A percentile compares a stretch with the other conserved stretches of the same genome.
phyloP scores from a whole-genome alignment of 495 filamentous ascomycete genomes.

The Hypomontagnella monticulosa region DNA sequence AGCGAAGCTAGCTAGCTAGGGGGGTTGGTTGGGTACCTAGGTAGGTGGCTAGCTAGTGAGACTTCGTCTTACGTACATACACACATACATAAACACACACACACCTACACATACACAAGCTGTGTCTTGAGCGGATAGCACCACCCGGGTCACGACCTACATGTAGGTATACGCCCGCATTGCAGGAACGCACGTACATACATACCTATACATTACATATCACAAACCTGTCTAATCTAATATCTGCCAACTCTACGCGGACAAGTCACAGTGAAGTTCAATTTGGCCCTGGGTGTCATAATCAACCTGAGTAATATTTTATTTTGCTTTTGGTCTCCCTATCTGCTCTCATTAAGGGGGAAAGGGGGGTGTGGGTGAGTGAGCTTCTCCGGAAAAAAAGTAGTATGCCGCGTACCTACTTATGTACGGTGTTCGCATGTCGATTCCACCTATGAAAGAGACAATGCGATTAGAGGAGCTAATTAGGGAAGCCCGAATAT shows the following conservation, averaged over 20 bases:
- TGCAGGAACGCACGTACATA: too few relatives aligned
- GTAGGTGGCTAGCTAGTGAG: too few relatives aligned
- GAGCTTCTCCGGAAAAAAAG: slow-evolving; percentile 8
- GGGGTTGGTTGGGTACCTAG: too few relatives aligned
- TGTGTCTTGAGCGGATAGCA: too few relatives aligned
- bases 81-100: too few relatives aligned
- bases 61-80: too few relatives aligned
- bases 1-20: too few relatives aligned
- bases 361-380: slow-evolving; percentile 1
- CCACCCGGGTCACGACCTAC: too few relatives aligned
- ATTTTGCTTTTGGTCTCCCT: slow-evolving; percentile 29
- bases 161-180: too few relatives aligned
- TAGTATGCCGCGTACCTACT: slow-evolving; percentile 13
- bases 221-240: too few relatives aligned
- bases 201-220: not conserved
- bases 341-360: slow-evolving; percentile 24
- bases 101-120: too few relatives aligned
- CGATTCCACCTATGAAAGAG: slow-evolving; percentile 1
- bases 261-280: slow-evolving; percentile 10
- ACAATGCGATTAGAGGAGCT: not conserved
- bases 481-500: slow-evolving; percentile 1
- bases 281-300: slow-evolving; percentile 1
- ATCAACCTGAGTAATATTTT: slow-evolving; percentile 34
- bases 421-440: slow-evolving; percentile 15
- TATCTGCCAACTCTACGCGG: not conserved